A percentile compares a stretch with the other conserved stretches of the same genome.
These are phyloP conservation scores for Penicillium diatomitis DNA, from an alignment of 495 filamentous ascomycete species.

Conservation along the genomic window DNA sequence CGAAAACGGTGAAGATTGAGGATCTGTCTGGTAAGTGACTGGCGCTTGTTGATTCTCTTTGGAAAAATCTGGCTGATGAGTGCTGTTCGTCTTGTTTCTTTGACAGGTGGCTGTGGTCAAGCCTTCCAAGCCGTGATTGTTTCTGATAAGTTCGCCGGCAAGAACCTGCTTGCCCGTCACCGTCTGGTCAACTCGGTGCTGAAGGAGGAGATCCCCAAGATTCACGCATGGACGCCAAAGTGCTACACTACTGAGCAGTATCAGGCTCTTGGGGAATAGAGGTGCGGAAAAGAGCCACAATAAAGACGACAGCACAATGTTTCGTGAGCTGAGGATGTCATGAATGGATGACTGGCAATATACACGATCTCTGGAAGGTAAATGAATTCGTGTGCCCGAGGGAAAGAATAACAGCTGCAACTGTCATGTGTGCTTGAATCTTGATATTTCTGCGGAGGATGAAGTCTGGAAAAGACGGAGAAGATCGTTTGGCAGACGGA, in stretches of 20 bases:
- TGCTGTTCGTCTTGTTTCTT: not conserved
- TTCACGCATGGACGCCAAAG: slow-evolving; percentile 98
- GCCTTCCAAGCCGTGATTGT: slow-evolving; percentile 90
- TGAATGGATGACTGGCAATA: too few species aligned
- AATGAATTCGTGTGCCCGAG: too few species aligned
- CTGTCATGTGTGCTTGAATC: too few species aligned
- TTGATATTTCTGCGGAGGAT: too few species aligned
- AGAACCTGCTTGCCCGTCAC: slow-evolving; percentile 79
- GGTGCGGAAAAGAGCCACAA: not conserved
- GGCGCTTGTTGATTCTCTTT: not conserved
- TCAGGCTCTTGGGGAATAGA: slow-evolving; percentile 54
- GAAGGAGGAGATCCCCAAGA: slow-evolving; percentile 86
- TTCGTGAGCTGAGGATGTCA: too few species aligned
- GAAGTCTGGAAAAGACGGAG: too few species aligned
- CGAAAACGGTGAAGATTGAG: slow-evolving; percentile 80
- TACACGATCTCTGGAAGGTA: too few species aligned
- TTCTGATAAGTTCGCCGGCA: slow-evolving; percentile 76
- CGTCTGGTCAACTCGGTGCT: slow-evolving; percentile 79
- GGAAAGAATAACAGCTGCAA: too few species aligned
- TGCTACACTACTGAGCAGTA: slow-evolving; percentile 95
- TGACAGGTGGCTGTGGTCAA: slow-evolving; percentile 83
- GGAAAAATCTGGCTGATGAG: too few species aligned
- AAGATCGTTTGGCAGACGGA: not conserved
- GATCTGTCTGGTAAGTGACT: slow-evolving; percentile 72
- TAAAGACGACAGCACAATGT: too few species aligned